Percentiles rank a stretch among this genome's conserved stretches.
These are phyloP conservation scores for Yamadazyma pseudoaaseri DNA, from an alignment of 1,139 yeast genomes.

Conservation along the genomic window DNA sequence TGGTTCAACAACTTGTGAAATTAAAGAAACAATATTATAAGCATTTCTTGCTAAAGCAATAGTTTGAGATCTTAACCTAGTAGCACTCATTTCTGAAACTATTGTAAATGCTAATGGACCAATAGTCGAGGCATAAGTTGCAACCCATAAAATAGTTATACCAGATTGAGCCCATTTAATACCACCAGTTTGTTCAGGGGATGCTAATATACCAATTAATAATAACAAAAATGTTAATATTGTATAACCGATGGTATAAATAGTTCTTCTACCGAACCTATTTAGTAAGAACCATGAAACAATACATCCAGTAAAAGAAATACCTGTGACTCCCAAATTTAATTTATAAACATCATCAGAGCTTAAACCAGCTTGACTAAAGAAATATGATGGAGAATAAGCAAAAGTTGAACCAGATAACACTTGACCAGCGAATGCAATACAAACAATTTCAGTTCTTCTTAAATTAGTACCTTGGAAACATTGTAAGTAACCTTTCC, in stretches of 20 bases:
- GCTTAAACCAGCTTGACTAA: conserved; percentile 22
- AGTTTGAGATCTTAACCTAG: conserved; percentile 25
- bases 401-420: conserved; percentile 24
- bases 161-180: conserved; percentile 25
- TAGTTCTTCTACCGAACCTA: conserved; percentile 23
- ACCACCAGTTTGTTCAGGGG: conserved; percentile 17
- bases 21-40: conserved; percentile 20
- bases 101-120: conserved; percentile 27
- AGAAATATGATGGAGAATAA: conserved; percentile 24
- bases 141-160: conserved; percentile 24
- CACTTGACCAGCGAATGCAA: conserved; percentile 23
- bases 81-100: conserved; percentile 23
- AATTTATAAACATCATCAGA: conserved; percentile 22
- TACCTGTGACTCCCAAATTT: conserved; percentile 27
- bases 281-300: conserved; percentile 22
- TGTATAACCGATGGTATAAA: conserved; percentile 22
- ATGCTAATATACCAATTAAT: conserved; percentile 41
- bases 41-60: conserved; percentile 25
- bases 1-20: conserved; percentile 24
- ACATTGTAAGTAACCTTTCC: conserved; percentile 23
- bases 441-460: conserved; percentile 25
- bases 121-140: conserved; percentile 22
- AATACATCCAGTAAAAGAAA: conserved; percentile 18
- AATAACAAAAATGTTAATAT: conserved; percentile 33
- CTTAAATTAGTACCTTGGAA: conserved; percentile 24